phyloP scores from a whole-genome alignment of 1,284 basidiomycete genomes.

The Rhodofomes roseus region DNA sequence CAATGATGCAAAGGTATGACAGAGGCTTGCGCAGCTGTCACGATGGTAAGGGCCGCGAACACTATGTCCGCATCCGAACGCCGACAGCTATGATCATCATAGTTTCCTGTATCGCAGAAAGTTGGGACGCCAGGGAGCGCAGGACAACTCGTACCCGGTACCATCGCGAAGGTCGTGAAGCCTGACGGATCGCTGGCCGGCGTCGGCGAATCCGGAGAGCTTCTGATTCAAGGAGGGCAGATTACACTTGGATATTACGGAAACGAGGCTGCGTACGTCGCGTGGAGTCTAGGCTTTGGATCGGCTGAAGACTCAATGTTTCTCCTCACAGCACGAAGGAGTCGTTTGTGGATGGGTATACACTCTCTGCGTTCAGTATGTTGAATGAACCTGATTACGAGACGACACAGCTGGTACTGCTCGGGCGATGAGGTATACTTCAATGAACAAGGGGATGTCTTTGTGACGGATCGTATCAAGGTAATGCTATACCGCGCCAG shows the following conservation, averaged over 20 bases:
- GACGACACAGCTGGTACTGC: too few species aligned
- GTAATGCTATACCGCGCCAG: slow-evolving; percentile 24
- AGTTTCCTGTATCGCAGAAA: slow-evolving; percentile 7
- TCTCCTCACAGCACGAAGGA: slow-evolving; percentile 48
- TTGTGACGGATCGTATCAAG: slow-evolving; percentile 68
- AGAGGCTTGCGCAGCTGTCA: slow-evolving; percentile 44
- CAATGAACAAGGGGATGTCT: slow-evolving; percentile 52
- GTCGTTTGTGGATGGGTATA: slow-evolving; percentile 48
- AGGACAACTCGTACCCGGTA: slow-evolving; percentile 36
- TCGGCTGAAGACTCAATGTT: too few species aligned
- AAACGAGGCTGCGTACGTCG: slow-evolving; percentile 53
- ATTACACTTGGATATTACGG: slow-evolving; percentile 53
- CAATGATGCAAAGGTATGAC: slow-evolving; percentile 33
- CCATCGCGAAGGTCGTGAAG: slow-evolving; percentile 48
- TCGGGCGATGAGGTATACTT: slow-evolving; percentile 69
- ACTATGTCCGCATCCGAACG: slow-evolving; percentile 14
- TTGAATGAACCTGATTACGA: too few species aligned
- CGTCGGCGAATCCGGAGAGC: slow-evolving; percentile 64
- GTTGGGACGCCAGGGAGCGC: slow-evolving; percentile 29
- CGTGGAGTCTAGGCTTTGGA: too few species aligned
- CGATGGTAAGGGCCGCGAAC: slow-evolving; percentile 4
- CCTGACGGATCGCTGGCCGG: slow-evolving; percentile 55
- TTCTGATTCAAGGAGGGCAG: slow-evolving; percentile 57
- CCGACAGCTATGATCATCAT: too few species aligned
- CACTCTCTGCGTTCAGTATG: too few species aligned